Percentiles rank a stretch among this genome's conserved stretches.
Conservation (phyloP, 2,329 filamentous ascomycete species). For the Trichoderma sp. region DNA sequence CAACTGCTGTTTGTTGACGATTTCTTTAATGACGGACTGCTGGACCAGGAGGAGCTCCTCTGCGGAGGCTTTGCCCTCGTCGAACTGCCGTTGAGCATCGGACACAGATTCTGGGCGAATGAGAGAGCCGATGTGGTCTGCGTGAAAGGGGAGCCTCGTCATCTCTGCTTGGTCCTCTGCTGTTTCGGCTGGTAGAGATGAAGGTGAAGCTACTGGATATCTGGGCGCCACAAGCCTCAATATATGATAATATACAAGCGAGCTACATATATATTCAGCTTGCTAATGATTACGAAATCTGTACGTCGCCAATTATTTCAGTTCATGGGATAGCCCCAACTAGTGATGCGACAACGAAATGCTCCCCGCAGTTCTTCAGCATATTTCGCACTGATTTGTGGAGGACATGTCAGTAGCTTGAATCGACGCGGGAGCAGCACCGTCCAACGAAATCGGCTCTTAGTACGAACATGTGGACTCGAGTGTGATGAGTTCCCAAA, state of each 20-base stretch:
- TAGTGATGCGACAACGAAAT: not conserved
- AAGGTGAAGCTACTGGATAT: not conserved
- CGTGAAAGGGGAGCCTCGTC: conserved; percentile 60
- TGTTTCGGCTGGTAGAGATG: not conserved
- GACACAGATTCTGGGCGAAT: conserved; percentile 66
- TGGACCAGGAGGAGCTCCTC: conserved; percentile 57
- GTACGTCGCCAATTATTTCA: not conserved
- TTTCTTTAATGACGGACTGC: conserved; percentile 62
- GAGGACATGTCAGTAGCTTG: not conserved
- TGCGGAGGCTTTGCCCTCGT: conserved; percentile 45
- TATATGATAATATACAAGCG: not conserved
- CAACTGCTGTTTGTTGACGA: conserved; percentile 65
- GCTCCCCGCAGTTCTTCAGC: conserved; percentile 8
- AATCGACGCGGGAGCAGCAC: not conserved
- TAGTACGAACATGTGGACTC: conserved; percentile 1
- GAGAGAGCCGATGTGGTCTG: conserved; percentile 72
- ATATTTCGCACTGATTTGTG: not conserved
- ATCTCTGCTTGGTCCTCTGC: conserved; percentile 24
- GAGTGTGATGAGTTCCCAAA: not conserved
- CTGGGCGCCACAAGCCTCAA: not conserved
- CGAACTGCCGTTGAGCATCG: conserved; percentile 51
- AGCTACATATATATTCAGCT: not conserved
- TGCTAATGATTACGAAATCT: not conserved
- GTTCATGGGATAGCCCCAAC: not conserved
- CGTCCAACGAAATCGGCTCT: not conserved